Conservation (phyloP, 192 early-diverging fungal species). For the Gonapodya sp. region DNA sequence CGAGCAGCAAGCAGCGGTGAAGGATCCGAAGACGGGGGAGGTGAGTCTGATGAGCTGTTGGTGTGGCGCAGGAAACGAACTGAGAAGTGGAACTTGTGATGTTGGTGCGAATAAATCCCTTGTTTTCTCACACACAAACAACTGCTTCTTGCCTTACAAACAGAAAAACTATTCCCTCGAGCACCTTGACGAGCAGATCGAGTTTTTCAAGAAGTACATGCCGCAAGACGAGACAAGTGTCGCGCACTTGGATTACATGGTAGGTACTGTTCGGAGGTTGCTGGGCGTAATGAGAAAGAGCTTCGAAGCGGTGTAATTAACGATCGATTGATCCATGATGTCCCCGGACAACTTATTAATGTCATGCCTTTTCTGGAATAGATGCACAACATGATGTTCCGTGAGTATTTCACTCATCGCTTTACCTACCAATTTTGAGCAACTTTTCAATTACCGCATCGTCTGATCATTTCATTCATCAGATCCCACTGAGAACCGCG, state of each 20-base stretch:
- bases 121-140: neutral
- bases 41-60: neutral
- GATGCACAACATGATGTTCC: slow-evolving; percentile 10
- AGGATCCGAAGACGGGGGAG: slow-evolving; percentile 9
- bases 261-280: neutral
- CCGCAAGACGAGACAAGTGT: slow-evolving; percentile 2
- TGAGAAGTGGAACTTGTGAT: neutral
- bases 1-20: neutral
- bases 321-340: too few relatives aligned
- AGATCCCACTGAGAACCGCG: slow-evolving; percentile 9
- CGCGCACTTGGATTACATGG: neutral
- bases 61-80: neutral
- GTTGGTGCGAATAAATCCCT: neutral
- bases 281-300: neutral
- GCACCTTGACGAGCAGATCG: neutral
- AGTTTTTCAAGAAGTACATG: neutral
- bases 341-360: too few relatives aligned
- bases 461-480: neutral
- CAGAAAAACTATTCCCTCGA: neutral
- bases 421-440: too few relatives aligned
- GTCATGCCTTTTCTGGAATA: too few relatives aligned
- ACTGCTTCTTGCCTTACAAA: neutral
- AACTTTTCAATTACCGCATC: neutral
- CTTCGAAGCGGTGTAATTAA: too few relatives aligned
- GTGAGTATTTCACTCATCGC: neutral